Conservation (phyloP, 352 stramenopile genomes). For the Phytophthora parvispora region DNA sequence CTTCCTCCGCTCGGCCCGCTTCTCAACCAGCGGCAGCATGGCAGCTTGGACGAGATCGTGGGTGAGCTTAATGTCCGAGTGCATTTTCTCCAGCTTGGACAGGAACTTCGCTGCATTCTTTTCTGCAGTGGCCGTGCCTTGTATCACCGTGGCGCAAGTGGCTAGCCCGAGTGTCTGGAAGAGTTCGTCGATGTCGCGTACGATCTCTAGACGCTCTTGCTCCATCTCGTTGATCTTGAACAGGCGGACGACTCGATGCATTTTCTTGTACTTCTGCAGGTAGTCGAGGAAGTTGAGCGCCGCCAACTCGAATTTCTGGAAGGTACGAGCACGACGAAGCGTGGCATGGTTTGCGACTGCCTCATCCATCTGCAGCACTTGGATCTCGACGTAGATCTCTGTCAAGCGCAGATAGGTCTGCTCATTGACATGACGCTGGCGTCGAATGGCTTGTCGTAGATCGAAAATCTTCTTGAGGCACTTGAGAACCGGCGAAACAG, state of each 20-base stretch:
- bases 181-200: no score
- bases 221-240: no score
- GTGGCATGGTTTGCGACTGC: not conserved
- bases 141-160: no score
- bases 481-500: not conserved
- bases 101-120: no score
- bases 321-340: not conserved
- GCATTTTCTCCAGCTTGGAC: no score
- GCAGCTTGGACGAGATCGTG: no score
- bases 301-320: not conserved
- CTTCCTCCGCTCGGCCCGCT: no score
- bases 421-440: conserved; percentile 6
- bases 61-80: no score
- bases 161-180: no score
- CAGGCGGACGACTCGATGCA: not conserved
- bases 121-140: no score
- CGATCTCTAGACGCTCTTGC: no score
- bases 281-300: not conserved
- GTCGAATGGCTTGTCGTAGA: not conserved
- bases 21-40: no score
- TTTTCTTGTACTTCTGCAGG: not conserved
- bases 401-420: not conserved
- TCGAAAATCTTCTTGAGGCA: not conserved
- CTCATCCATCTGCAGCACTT: not conserved
- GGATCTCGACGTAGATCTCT: not conserved